phyloP scores from a whole-genome alignment of 2,329 filamentous ascomycete genomes.

The Trichoderma sp. region DNA sequence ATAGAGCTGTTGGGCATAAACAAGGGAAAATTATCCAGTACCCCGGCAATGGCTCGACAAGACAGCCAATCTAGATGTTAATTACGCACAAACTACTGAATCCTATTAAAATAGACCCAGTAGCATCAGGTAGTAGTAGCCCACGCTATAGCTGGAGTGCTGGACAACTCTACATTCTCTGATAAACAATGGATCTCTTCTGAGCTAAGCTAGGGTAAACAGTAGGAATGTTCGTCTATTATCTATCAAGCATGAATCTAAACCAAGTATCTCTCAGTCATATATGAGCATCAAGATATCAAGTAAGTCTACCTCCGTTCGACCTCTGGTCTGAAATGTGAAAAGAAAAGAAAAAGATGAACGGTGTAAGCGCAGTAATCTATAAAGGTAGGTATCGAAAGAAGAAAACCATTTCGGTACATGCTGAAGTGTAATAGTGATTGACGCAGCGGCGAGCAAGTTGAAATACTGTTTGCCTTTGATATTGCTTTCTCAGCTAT shows the following conservation, averaged over 20 bases:
- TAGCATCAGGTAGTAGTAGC: too few species aligned
- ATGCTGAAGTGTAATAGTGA: slow-evolving; percentile 23
- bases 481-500: slow-evolving; percentile 8
- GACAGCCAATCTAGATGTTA: too few species aligned
- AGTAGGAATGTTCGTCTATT: slow-evolving; percentile 16
- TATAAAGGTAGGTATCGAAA: slow-evolving; percentile 31
- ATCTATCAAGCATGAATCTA: slow-evolving; percentile 7
- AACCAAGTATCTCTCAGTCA: not conserved
- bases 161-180: too few species aligned
- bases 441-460: slow-evolving; percentile 20
- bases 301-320: slow-evolving; percentile 9
- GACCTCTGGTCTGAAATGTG: slow-evolving; percentile 10
- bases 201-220: too few species aligned
- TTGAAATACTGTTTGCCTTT: slow-evolving; percentile 29
- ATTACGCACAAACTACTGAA: too few species aligned
- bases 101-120: too few species aligned
- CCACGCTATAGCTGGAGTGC: too few species aligned
- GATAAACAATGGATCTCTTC: too few species aligned
- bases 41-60: too few species aligned
- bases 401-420: slow-evolving; percentile 15
- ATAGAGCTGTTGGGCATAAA: not conserved
- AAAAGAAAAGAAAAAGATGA: not conserved
- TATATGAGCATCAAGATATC: not conserved
- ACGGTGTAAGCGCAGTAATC: slow-evolving; percentile 28
- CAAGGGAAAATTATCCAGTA: not conserved